phyloP scores from a whole-genome alignment of 768 basidiomycete genomes.

The Podaxis rugospora region DNA sequence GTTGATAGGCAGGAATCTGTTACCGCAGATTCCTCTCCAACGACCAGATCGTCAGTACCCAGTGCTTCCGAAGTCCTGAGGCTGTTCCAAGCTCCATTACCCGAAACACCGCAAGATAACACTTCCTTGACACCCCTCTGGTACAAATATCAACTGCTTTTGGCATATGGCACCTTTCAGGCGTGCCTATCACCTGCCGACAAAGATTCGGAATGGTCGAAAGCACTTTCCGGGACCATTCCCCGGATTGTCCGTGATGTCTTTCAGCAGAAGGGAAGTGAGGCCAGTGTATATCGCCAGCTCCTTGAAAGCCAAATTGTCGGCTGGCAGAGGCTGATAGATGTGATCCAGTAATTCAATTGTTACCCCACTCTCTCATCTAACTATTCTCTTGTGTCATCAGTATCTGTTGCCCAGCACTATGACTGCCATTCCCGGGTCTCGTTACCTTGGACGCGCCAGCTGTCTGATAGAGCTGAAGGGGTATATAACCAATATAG shows the following conservation, averaged over 20 bases:
- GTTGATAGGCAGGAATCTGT: background rate
- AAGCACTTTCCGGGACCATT: conserved; percentile 20
- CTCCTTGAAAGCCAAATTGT: conserved; percentile 2
- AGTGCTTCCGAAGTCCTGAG: background rate
- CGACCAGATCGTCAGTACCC: background rate
- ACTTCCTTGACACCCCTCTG: conserved; percentile 11
- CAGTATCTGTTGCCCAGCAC: background rate
- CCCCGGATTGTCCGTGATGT: conserved; percentile 21
- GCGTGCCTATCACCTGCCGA: conserved; percentile 18
- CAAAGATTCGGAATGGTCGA: conserved; percentile 31
- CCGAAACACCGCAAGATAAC: background rate
- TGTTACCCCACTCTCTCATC: background rate
- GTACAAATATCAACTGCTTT: conserved; percentile 34
- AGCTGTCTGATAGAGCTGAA: conserved; percentile 36
- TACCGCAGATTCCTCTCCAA: background rate
- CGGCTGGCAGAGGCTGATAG: background rate
- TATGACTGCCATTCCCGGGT: background rate
- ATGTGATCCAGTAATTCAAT: background rate
- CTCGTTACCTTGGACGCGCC: background rate
- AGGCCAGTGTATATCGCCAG: conserved; percentile 9
- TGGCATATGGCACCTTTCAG: conserved; percentile 34
- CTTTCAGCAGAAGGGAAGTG: conserved; percentile 6
- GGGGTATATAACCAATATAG: conserved; percentile 48
- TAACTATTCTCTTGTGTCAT: background rate
- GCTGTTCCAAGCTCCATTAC: background rate